These are phyloP conservation scores for Colletotrichum shisoi DNA, from an alignment of 2,329 filamentous ascomycete species.

Conservation along the genomic window DNA sequence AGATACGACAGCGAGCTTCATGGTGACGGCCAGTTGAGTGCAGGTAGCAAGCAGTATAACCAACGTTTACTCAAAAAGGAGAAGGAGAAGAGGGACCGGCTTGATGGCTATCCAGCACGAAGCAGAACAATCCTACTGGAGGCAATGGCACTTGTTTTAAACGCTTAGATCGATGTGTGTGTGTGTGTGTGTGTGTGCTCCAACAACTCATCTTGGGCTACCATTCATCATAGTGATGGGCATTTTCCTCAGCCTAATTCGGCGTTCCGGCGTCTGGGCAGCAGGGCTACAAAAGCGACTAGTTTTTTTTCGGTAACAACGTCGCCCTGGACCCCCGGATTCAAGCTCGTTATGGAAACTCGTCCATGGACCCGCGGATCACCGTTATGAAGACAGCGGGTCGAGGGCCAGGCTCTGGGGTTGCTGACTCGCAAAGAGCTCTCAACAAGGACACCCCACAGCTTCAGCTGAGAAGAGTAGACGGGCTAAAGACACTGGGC, in stretches of 20 bases:
- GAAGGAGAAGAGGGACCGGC: too few species aligned
- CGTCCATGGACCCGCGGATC: slow-evolving; percentile 11
- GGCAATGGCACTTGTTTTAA: not conserved
- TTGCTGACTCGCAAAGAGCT: too few species aligned
- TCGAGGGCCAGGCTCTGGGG: not conserved
- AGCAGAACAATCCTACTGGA: too few species aligned
- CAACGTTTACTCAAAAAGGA: not conserved
- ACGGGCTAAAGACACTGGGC: too few species aligned
- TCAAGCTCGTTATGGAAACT: slow-evolving; percentile 1
- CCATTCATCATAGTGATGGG: not conserved
- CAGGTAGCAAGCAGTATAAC: not conserved
- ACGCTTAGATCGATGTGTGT: not conserved
- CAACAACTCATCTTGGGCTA: not conserved
- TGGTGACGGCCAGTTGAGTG: not conserved
- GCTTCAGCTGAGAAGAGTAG: too few species aligned
- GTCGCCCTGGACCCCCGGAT: slow-evolving; percentile 1
- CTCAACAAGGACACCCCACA: too few species aligned
- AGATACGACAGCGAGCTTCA: not conserved
- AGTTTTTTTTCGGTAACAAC: slow-evolving; percentile 9
- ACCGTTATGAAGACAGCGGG: not conserved
- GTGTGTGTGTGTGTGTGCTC: not conserved
- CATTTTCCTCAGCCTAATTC: not conserved
- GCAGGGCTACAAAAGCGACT: not conserved
- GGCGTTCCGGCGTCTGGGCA: too few species aligned
- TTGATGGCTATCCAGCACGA: not conserved